Percentiles rank a stretch among this genome's conserved stretches.
Conservation (phyloP, 495 filamentous ascomycete species). For the Bathelium albidoporum region DNA sequence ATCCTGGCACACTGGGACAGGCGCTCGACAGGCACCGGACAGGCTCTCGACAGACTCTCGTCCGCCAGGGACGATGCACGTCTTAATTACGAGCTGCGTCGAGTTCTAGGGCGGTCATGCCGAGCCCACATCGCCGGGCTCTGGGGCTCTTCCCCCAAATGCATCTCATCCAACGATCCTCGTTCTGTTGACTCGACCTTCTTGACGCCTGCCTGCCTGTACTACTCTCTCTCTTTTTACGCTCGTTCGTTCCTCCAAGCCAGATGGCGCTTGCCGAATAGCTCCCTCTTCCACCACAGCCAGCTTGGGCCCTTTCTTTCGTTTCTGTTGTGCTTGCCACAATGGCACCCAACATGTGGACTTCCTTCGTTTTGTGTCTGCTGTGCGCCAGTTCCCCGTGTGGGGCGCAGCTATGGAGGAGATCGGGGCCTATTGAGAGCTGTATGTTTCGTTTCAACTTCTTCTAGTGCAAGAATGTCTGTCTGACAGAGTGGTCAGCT, state of each 20-base stretch:
- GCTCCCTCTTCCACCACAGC: neutral
- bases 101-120: slow-evolving; percentile 1
- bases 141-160: neutral
- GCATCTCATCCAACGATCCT: neutral
- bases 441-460: neutral
- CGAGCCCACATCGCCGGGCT: neutral
- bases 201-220: neutral
- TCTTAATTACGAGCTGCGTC: neutral
- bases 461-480: neutral
- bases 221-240: too few relatives aligned
- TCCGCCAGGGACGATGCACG: neutral
- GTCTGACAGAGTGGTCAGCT: neutral
- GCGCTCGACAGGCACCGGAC: neutral
- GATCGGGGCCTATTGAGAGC: neutral
- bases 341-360: neutral
- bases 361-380: neutral
- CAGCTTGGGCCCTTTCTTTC: neutral
- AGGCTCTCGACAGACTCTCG: too few relatives aligned
- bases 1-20: neutral
- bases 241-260: neutral
- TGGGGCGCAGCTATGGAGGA: neutral
- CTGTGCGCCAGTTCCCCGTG: neutral
- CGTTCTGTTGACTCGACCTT: neutral
- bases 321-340: neutral
- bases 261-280: neutral